These are phyloP conservation scores for Suhomyces prunicola DNA, from an alignment of 805 yeast species.

Conservation along the genomic window DNA sequence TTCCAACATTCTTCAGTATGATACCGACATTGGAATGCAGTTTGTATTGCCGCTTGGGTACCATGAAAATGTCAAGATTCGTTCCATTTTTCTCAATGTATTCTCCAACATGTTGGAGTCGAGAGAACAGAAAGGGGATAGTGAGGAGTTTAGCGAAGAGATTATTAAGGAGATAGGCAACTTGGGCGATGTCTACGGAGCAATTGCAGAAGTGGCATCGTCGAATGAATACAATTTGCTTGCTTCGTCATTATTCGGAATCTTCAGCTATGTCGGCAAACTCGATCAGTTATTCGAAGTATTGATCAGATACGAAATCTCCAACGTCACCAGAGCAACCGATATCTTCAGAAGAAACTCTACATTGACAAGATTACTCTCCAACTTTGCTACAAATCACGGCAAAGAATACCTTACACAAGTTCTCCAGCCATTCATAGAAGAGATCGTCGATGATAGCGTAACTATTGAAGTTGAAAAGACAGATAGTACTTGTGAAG, in stretches of 20 bases:
- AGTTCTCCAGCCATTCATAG: slow-evolving; percentile 55
- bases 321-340: slow-evolving; percentile 55
- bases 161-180: slow-evolving; percentile 25
- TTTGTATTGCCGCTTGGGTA: slow-evolving; percentile 77
- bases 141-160: slow-evolving; percentile 28
- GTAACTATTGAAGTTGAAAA: slow-evolving; percentile 68
- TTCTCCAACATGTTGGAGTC: slow-evolving; percentile 61
- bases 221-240: slow-evolving; percentile 66
- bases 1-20: slow-evolving; percentile 66
- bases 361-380: slow-evolving; percentile 73
- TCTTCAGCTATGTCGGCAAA: slow-evolving; percentile 41
- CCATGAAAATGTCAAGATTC: slow-evolving; percentile 59
- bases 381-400: slow-evolving; percentile 65
- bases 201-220: slow-evolving; percentile 62
- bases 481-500: slow-evolving; percentile 25
- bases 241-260: slow-evolving; percentile 59
- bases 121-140: slow-evolving; percentile 16
- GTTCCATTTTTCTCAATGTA: slow-evolving; percentile 73
- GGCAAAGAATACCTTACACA: slow-evolving; percentile 57
- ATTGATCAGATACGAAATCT: slow-evolving; percentile 61
- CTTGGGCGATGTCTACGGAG: slow-evolving; percentile 44
- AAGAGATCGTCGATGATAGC: slow-evolving; percentile 45
- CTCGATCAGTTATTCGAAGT: slow-evolving; percentile 48
- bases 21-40: slow-evolving; percentile 73
- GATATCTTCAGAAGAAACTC: slow-evolving; percentile 80